phyloP scores from a whole-genome alignment of 169 alveolate genomes.

The Perkinsus chesapeaki region DNA sequence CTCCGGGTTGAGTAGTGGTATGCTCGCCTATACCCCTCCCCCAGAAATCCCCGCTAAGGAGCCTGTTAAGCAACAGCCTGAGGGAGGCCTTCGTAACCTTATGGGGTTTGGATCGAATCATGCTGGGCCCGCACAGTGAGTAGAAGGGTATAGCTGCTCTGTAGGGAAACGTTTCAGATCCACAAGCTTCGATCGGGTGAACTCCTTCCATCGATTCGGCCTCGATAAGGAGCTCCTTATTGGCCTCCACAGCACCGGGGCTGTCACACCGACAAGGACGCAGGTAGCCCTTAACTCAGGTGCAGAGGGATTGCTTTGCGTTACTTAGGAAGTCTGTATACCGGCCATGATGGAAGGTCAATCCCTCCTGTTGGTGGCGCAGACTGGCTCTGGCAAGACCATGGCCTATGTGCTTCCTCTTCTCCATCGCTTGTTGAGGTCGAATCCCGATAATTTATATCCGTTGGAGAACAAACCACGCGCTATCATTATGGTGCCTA shows the following conservation, averaged over 20 bases:
- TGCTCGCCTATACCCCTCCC: not conserved
- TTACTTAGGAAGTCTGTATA: slow-evolving; percentile 15
- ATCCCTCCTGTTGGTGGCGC: slow-evolving; percentile 12
- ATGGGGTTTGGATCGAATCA: not conserved
- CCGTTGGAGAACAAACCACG: slow-evolving; percentile 18
- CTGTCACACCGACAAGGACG: not conserved
- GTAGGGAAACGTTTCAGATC: not conserved
- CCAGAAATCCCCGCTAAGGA: not conserved
- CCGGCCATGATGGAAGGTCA: slow-evolving; percentile 13
- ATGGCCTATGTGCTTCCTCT: slow-evolving; percentile 29
- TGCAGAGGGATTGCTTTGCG: not conserved
- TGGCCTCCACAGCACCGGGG: not conserved
- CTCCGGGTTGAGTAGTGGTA: not conserved
- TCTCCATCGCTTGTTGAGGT: slow-evolving; percentile 2
- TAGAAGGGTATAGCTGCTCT: not conserved
- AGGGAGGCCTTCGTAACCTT: not conserved
- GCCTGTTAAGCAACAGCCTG: not conserved
- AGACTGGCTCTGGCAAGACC: slow-evolving; percentile 38
- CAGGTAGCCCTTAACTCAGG: not conserved
- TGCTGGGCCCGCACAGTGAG: not conserved
- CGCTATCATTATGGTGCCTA: slow-evolving; percentile 27
- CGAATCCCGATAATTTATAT: slow-evolving; percentile 9
- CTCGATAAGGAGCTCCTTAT: not conserved
- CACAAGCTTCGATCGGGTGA: not conserved
- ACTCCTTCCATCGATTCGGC: not conserved